phyloP scores from a whole-genome alignment of 495 filamentous ascomycete species.

The Talaromyces adpressus region DNA sequence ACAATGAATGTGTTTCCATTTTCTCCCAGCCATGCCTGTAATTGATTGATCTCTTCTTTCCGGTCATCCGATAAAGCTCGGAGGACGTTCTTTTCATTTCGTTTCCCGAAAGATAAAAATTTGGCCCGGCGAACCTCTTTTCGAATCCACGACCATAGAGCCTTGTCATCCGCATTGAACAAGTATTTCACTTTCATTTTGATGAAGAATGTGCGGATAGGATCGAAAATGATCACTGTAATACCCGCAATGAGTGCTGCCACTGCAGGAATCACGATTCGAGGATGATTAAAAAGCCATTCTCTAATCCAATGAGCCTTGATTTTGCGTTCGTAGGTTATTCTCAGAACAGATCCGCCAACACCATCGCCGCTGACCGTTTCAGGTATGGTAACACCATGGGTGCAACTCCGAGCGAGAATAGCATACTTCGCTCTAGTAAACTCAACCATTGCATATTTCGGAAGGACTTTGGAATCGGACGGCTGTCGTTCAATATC shows the following conservation, averaged over 20 bases:
- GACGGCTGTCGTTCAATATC: conserved; percentile 74
- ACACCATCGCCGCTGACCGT: conserved; percentile 60
- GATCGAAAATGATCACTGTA: conserved; percentile 89
- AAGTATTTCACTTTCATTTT: conserved; percentile 74
- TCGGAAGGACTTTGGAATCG: conserved; percentile 76
- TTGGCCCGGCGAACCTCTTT: conserved; percentile 62
- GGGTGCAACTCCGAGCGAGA: conserved; percentile 88
- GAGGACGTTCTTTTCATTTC: conserved; percentile 61
- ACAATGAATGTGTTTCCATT: conserved; percentile 89
- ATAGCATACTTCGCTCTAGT: conserved; percentile 60
- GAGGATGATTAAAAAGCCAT: conserved; percentile 84
- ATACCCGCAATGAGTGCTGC: conserved; percentile 76
- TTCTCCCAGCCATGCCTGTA: conserved; percentile 82
- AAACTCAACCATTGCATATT: conserved; percentile 75
- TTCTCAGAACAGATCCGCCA: conserved; percentile 61
- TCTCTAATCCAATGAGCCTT: conserved; percentile 74
- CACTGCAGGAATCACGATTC: conserved; percentile 76
- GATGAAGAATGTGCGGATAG: conserved; percentile 86
- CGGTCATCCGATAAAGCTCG: conserved; percentile 84
- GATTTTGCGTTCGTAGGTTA: conserved; percentile 73
- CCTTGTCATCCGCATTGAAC: conserved; percentile 56
- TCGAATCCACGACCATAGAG: conserved; percentile 70
- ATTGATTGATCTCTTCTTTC: conserved; percentile 67
- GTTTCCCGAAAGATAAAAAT: conserved; percentile 51
- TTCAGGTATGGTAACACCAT: conserved; percentile 66